These are phyloP conservation scores for Peronospora destructor DNA, from an alignment of 352 stramenopile genomes.

Conservation along the genomic window DNA sequence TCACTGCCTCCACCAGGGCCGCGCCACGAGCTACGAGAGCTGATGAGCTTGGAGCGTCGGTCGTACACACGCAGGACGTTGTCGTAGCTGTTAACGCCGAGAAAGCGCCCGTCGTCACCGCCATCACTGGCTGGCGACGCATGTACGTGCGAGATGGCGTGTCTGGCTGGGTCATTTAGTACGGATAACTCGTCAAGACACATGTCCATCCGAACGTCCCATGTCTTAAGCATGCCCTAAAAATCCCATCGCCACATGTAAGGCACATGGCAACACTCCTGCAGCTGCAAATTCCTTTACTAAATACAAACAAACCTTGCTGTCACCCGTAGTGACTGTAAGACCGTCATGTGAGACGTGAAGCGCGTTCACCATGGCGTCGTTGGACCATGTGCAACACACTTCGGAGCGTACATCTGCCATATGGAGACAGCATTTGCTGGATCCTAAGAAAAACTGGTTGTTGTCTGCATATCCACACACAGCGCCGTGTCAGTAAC, in stretches of 20 bases:
- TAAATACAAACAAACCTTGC: conserved; percentile 44
- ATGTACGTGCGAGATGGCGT: conserved; percentile 81
- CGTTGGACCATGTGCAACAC: conserved; percentile 66
- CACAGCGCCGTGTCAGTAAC: conserved; percentile 6
- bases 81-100: conserved; percentile 85
- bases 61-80: conserved; percentile 87
- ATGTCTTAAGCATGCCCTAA: conserved; percentile 81
- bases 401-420: conserved; percentile 58
- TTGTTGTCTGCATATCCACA: conserved; percentile 48
- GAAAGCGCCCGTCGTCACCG: conserved; percentile 69
- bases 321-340: conserved; percentile 75
- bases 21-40: conserved; percentile 31
- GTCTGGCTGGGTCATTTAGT: conserved; percentile 65
- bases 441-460: conserved; percentile 77
- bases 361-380: conserved; percentile 83
- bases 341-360: conserved; percentile 72
- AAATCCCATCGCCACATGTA: conserved; percentile 1
- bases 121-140: conserved; percentile 65
- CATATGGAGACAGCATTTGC: conserved; percentile 71
- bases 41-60: conserved; percentile 76
- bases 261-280: not conserved
- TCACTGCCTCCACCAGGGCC: conserved; percentile 25
- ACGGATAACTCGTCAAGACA: conserved; percentile 74
- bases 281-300: not conserved
- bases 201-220: conserved; percentile 75